phyloP scores from a whole-genome alignment of 2,329 filamentous ascomycete species.

The Penicillium frequentans region DNA sequence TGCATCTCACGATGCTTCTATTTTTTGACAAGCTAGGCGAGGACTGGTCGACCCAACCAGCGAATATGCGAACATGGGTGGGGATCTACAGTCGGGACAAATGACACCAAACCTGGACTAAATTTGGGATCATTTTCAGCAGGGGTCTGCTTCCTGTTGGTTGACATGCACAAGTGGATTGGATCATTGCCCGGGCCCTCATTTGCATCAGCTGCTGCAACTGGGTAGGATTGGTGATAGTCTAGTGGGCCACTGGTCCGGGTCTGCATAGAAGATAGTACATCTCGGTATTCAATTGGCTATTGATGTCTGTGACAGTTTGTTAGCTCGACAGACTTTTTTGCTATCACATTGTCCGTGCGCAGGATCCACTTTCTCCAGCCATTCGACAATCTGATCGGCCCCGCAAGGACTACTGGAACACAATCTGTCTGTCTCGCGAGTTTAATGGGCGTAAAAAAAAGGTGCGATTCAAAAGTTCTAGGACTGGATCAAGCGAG shows the following conservation, averaged over 20 bases:
- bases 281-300: not conserved
- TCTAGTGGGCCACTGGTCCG: not conserved
- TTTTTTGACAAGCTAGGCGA: slow-evolving; percentile 2
- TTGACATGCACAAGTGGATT: not conserved
- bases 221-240: not conserved
- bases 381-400: not conserved
- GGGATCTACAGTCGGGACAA: not conserved
- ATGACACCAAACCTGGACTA: slow-evolving; percentile 1
- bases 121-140: slow-evolving; percentile 1
- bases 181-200: not conserved
- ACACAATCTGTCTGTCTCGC: too few relatives aligned
- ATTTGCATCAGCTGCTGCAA: slow-evolving; percentile 4
- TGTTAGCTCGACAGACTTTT: not conserved
- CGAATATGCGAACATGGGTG: slow-evolving; percentile 5
- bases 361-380: not conserved
- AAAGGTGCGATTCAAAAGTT: too few relatives aligned
- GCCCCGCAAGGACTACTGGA: not conserved
- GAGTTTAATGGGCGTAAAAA: too few relatives aligned
- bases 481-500: too few relatives aligned
- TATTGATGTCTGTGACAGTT: not conserved
- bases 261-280: not conserved
- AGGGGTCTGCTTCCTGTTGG: not conserved
- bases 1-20: slow-evolving; percentile 4
- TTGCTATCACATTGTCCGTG: not conserved
- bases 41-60: not conserved